Base-by-base conservation (phyloP, 257 asterid genomes). In the Osmanthus fragrans region DNA sequence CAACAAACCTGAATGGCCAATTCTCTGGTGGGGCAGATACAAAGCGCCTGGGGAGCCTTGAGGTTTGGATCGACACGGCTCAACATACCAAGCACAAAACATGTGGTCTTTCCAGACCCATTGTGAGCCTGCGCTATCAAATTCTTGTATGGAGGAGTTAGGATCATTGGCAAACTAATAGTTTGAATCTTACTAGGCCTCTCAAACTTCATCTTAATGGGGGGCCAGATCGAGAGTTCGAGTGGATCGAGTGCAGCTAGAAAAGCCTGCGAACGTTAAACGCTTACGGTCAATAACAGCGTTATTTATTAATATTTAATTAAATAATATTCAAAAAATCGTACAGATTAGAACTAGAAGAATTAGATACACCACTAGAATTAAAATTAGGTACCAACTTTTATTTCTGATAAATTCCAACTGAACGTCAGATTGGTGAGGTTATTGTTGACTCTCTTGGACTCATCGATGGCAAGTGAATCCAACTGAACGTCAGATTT, bases 71-170 rank as follows among this genome's bases (percentile, higher is more conserved):
- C 94, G 23, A 93, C 83, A 11, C 99, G 97, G 84, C 98, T 90
- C 92, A 95, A 74, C 99, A 95, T 95, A 12, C 99, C 99, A 66
- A 95, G 97, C 73, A 91, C 97, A 71, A 95, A 95, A 82, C 99
- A 95, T 19, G 99, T 95, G n/a, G 99, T 95, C 90, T 95, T 95
- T 66, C 99, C 97, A 15, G 97, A 93, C 10, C 99, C 99, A 84
- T 93, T 95, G 76, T 90, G 98, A 79, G 98, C 99, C 86, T 93
- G 99, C 78, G 98, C 99, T 33, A 95, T 91, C 79, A 95, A 81
- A 87, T 92, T 88, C 90, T 87, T 90, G 86, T 85, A 42, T 0
- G 99, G 99, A 21, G 97, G 97, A 74, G 93, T 89, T 81, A 95
- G 73, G 68, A 95, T 95, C 99, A 92, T 93, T 27, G 99, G 99